Base-by-base conservation (phyloP, 164 flowering plant species). In the Vitis vinifera region DNA sequence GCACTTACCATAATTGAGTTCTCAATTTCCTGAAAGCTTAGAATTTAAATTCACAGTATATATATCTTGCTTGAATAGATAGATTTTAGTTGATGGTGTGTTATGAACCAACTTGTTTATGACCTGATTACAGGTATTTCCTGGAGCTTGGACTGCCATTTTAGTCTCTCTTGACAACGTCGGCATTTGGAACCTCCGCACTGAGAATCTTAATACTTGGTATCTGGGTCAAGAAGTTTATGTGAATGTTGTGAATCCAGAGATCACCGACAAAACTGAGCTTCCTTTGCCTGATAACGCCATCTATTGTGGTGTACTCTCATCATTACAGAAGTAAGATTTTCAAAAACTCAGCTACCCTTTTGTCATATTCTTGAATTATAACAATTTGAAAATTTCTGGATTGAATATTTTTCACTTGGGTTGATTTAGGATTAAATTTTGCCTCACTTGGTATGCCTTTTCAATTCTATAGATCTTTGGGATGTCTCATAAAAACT, bases 131-230 rank as follows among this genome's bases (percentile, higher is more conserved):
- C 85, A 94, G 99, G 99, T 94, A 58, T 94, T 88, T 79, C 97
- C 98, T 66, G 94, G 94, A 72, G 97, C 94, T 15, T 94, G 99
- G 97, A 88, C 97, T 16, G 97, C 99, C 51, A 90, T 94, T 56
- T 77, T 92, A 75, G 85, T 92, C 44, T 87, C 83, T 16, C 89
- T 92, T 23, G 99, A 94, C 77, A 94, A 91, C 75, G 84, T 79
- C 66, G 97, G 99, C 58, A 85, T 91, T 60, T 92, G 99, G 99
- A 94, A 94, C 77, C 89, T 94, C 17, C 89, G 99, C 3, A 75
- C 87, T 0, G 83, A 87, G 75, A 90, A 94, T 71, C 91, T 92
- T 4, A 66, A 91, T 80, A 84, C 97, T 27, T 94, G 99, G 99
- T 89, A 92, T 79, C 84, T 92, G 37, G 99, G 97, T n/a, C 99